Evolutionary conservation across 2,329 filamentous ascomycete genomes (phyloP).

Genomic region (Aureobasidium zeae): DNA sequence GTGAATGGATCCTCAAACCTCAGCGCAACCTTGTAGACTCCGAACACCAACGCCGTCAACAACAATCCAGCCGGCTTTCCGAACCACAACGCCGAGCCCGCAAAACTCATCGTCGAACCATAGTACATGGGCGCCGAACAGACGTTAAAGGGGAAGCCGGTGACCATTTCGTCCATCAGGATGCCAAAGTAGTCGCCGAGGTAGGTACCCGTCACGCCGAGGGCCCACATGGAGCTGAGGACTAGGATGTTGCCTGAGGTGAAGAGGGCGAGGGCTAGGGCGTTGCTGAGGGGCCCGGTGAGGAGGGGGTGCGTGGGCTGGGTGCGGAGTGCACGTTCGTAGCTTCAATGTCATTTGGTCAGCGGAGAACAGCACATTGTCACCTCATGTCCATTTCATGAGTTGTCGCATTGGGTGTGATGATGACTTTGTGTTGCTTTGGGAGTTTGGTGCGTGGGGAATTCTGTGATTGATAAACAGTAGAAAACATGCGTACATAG

Average conservation of each 20-base stretch:
- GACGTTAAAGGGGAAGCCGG: conserved; percentile 91
- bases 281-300: conserved; percentile 48
- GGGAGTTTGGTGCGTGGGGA: conserved; percentile 3
- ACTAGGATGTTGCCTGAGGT: conserved; percentile 73
- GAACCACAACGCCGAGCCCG: conserved; percentile 74
- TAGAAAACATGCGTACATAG: conserved; percentile 30
- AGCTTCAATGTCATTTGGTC: conserved; percentile 46
- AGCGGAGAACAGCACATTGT: no score
- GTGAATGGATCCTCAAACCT: conserved; percentile 93
- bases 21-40: conserved; percentile 73
- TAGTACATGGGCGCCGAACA: conserved; percentile 93
- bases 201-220: conserved; percentile 92
- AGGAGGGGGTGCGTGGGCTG: conserved; percentile 70
- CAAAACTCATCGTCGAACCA: conserved; percentile 83
- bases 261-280: conserved; percentile 63
- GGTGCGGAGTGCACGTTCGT: conserved; percentile 70
- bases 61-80: conserved; percentile 80
- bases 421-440: conserved; percentile 9
- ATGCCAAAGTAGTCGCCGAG: conserved; percentile 98
- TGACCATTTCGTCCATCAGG: conserved; percentile 89
- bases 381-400: no score
- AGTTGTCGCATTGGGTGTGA: background rate
- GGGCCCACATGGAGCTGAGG: conserved; percentile 76
- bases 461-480: background rate
- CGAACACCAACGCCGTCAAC: conserved; percentile 63